These are phyloP conservation scores for Daedalea quercina DNA, from an alignment of 768 basidiomycete species.

Conservation along the genomic window DNA sequence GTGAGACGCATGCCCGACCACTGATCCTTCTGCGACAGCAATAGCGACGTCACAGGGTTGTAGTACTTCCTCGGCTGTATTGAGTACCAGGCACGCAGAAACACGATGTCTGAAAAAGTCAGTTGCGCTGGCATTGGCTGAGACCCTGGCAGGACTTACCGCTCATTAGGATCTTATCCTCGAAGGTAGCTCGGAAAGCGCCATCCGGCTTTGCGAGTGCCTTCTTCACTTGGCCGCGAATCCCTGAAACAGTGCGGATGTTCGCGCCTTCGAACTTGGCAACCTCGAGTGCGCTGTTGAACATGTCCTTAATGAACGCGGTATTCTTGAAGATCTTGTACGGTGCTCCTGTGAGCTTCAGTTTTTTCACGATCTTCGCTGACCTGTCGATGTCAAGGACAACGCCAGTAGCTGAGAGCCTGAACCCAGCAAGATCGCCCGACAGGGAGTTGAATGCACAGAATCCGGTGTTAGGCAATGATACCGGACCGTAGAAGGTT, in stretches of 20 bases:
- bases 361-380: conserved; percentile 94
- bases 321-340: conserved; percentile 99
- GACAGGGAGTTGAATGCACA: conserved; percentile 90
- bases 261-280: conserved; percentile 99
- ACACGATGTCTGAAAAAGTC: conserved; percentile 62
- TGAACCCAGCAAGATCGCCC: conserved; percentile 66
- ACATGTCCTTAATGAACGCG: conserved; percentile 98
- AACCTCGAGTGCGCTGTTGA: conserved; percentile 85
- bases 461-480: conserved; percentile 92
- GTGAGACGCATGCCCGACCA: conserved; percentile 98
- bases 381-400: conserved; percentile 91
- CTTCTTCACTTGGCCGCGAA: conserved; percentile 96
- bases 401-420: conserved; percentile 90
- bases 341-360: conserved; percentile 92
- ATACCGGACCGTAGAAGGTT: conserved; percentile 92
- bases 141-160: conserved; percentile 46
- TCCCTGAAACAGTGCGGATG: conserved; percentile 90
- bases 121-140: background rate
- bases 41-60: conserved; percentile 90
- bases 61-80: conserved; percentile 94
- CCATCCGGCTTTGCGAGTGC: conserved; percentile 93
- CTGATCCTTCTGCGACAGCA: conserved; percentile 70
- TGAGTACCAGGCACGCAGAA: conserved; percentile 95
- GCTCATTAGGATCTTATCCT: conserved; percentile 95
- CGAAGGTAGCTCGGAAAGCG: conserved; percentile 93